Conservation (phyloP, 495 filamentous ascomycete species). For the Copromyces sp. region DNA sequence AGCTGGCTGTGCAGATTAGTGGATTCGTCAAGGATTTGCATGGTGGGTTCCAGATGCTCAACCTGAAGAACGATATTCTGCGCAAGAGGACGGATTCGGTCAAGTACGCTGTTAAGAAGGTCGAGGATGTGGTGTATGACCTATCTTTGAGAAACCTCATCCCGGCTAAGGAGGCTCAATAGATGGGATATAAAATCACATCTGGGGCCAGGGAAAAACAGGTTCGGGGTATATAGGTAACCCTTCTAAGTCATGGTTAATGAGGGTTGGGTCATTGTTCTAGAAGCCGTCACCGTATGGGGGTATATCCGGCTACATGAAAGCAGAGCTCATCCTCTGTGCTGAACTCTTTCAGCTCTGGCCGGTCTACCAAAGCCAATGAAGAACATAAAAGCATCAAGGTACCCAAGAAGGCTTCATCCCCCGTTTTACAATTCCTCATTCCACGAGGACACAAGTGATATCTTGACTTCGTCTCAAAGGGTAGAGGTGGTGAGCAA, state of each 20-base stretch:
- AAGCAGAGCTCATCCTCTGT: not conserved
- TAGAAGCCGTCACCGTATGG: not conserved
- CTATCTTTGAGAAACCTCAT: slow-evolving; percentile 77
- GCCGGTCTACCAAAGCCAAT: not conserved
- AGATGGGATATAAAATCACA: not conserved
- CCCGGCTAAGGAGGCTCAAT: slow-evolving; percentile 31
- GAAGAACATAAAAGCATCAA: not conserved
- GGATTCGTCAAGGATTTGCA: slow-evolving; percentile 92
- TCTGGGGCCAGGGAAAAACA: not conserved
- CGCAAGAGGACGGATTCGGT: slow-evolving; percentile 82
- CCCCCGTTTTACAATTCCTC: not conserved
- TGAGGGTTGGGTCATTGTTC: not conserved
- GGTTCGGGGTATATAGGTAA: not conserved
- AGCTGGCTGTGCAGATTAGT: slow-evolving; percentile 73
- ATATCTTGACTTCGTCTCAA: not conserved
- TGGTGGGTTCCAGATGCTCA: slow-evolving; percentile 90
- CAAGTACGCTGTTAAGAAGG: slow-evolving; percentile 96
- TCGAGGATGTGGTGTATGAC: slow-evolving; percentile 97
- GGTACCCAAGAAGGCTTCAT: not conserved
- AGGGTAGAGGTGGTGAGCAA: not conserved
- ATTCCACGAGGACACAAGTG: not conserved
- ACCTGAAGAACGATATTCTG: slow-evolving; percentile 90
- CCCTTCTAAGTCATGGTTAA: not conserved
- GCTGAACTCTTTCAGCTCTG: not conserved
- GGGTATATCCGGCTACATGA: not conserved